Evolutionary conservation across 768 basidiomycete genomes (phyloP), one percentile per base, ranked within the genome.

Genomic region (Mrakia frigida): DNA sequence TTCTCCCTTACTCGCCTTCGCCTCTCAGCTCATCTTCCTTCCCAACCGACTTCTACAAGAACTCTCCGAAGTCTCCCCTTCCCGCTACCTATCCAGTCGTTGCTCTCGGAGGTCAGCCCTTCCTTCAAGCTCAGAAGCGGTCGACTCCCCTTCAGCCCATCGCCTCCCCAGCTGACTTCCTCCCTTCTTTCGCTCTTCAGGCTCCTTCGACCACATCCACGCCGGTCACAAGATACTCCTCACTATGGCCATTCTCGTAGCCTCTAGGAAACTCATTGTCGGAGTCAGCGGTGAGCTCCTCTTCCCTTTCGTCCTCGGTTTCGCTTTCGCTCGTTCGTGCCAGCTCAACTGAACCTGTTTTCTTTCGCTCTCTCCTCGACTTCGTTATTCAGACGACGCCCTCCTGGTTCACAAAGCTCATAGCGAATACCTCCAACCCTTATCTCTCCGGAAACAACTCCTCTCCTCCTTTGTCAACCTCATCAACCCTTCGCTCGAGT

Each of bases 121-220:
- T n/a, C 14, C 63, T 37, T 65, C 35, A 21, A 37, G 61, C 13
- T 33, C 41, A 50, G 5, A 14, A 9, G 33, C 11, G 43, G 13
- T 60, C 31, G 28, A 53, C 11, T n/a, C n/a, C n/a, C n/a, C 50
- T 3, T 35, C 53, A 50, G 70, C 5, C 21, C n/a, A 53, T 35
- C 23, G 10, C 6, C 53, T 60, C 21, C 21, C 25, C 14, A 21
- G 60, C 23, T 60, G 14, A 37, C 65, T 25, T 33, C 33, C n/a
- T 33, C 33, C 28, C 46, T 53, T 16, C 33, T 6, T 70, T 28
- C 21, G 21, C 53, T 37, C 41, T n/a, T n/a, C 31, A 78, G 77
- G 97, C 0, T 98, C 97, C 0, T 98, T 98, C 83, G 97, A 99
- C 84, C 97, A 98, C 82, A 88, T 99, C 23, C 97, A 99, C 82